These are phyloP conservation scores for Calamus simplicifolius DNA, from an alignment of 176 grass and related monocot genomes.

Conservation along the genomic window DNA sequence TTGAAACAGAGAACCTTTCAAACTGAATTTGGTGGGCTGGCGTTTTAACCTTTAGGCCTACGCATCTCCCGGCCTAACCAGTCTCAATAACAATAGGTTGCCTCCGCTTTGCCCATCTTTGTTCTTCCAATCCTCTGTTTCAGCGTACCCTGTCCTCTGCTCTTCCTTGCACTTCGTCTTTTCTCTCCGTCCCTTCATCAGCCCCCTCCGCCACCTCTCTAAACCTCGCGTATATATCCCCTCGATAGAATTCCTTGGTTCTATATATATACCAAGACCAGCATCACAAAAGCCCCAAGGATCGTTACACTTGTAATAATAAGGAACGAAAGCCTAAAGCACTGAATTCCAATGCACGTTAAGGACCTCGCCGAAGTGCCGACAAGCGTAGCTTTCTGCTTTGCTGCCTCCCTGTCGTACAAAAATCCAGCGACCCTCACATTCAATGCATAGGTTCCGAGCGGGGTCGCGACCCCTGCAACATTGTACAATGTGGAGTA, in stretches of 20 bases:
- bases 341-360: conserved; percentile 52
- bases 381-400: conserved; percentile 12
- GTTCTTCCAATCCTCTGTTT: no score
- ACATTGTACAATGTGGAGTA: conserved; percentile 91
- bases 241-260: conserved; percentile 52
- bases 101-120: no score
- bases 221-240: conserved; percentile 63
- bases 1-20: no score
- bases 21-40: no score
- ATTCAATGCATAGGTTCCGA: no score
- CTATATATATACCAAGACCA: conserved; percentile 55
- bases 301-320: conserved; percentile 49
- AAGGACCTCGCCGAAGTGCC: background rate
- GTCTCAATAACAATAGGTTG: no score
- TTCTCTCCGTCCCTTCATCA: no score
- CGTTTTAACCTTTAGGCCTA: no score
- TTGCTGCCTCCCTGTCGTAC: conserved; percentile 45
- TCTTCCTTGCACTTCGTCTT: no score
- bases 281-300: conserved; percentile 31
- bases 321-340: conserved; percentile 52
- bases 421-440: conserved; percentile 27
- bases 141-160: no score
- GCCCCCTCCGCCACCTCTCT: no score
- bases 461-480: conserved; percentile 60
- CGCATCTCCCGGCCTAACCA: no score